Conservation (phyloP, 768 basidiomycete genomes). For the Polyporus arcularius region DNA sequence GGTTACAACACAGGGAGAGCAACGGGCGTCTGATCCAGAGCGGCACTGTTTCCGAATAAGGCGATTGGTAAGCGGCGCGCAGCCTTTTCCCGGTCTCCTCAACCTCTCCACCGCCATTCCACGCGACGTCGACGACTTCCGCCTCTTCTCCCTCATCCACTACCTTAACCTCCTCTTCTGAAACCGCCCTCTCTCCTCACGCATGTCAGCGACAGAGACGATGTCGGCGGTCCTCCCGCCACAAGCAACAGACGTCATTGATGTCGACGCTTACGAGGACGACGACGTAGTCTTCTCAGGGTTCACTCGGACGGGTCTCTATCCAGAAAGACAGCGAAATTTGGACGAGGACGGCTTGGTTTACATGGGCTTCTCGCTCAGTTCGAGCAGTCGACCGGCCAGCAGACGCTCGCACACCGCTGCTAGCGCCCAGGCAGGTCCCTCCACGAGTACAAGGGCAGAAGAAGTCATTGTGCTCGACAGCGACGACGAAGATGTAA, state of each 20-base stretch:
- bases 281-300: conserved; percentile 32
- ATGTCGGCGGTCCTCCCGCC: not conserved
- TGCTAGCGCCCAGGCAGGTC: conserved; percentile 10
- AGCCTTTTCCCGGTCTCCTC: not conserved
- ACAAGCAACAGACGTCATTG: conserved; percentile 38
- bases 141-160: not conserved
- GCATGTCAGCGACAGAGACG: not conserved
- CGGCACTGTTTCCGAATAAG: not conserved
- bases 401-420: not conserved
- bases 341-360: conserved; percentile 4
- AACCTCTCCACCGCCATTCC: not conserved
- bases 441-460: not conserved
- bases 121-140: not conserved
- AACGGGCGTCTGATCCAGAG: not conserved
- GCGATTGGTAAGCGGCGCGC: conserved; percentile 10
- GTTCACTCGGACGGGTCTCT: conserved; percentile 12
- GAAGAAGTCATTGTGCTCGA: conserved; percentile 35
- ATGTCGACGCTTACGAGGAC: conserved; percentile 44
- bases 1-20: too few species aligned
- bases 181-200: not conserved
- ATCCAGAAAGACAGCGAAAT: not conserved
- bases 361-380: conserved; percentile 15
- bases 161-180: not conserved
- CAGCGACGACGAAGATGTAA: conserved; percentile 42
- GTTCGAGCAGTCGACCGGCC: not conserved